Evolutionary conservation across 257 asterid species (phyloP), one percentile per base, ranked within the genome.

Genomic region (Phtheirospermum japonicum): DNA sequence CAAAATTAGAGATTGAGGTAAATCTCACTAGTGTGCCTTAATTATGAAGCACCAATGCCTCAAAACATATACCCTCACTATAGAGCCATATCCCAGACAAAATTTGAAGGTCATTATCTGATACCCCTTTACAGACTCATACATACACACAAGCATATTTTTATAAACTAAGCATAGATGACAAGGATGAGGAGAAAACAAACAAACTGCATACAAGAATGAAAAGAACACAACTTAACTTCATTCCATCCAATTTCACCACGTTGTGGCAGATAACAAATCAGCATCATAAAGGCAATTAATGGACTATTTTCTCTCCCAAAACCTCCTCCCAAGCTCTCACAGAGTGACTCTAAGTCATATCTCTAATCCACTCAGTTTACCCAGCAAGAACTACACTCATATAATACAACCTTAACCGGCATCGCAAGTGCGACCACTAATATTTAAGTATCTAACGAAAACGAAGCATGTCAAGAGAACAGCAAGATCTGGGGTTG

Each of bases 401-500:
- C 48, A 36, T 46, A 28, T 56, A 63, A 50, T 34, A 34, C n/a
- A 46, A 20, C 59, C 31, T n/a, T 23, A 19, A 49, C 52, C 7
- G 10, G 18, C 17, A 48, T 43, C 9, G 40, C 20, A 31, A 39
- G 60, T 11, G 17, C 59, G 46, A 55, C 20, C 40, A 9, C 8
- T 43, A 18, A 9, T 32, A 30, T 31, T 34, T 6, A 51, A 59
- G 18, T 19, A 56, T 51, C 26, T 6, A 59, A 46, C 9, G 1
- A 31, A 18, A 43, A 17, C 23, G 3, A 58, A 40, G 42, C 60
- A 33, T 13, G 19, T 32, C n/a, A 30, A 55, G 12, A 55, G 43
- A 13, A 32, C 26, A 55, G 31, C 63, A 70, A 51, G 34, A 54
- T 42, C 50, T 31, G 42, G 37, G 55, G 68, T 33, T 58, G 19